Evolutionary conservation across 179 eudicot species (phyloP).

Genomic region (Pouteria campechiana): DNA sequence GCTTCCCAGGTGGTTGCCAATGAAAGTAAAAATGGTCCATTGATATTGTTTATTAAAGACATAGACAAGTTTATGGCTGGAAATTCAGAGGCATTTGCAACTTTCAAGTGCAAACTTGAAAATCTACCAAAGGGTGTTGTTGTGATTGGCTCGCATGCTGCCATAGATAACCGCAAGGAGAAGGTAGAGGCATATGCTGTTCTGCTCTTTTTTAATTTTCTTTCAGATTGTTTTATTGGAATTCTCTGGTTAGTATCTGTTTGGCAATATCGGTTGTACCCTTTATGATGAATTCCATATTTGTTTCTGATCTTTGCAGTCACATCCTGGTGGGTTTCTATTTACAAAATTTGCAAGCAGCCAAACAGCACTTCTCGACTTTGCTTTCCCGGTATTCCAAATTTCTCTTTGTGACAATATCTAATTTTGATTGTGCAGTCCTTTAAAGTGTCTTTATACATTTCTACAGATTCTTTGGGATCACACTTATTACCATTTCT

Average conservation of each 20-base stretch:
- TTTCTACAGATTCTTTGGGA: too few species aligned
- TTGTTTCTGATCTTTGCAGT: conserved; percentile 34
- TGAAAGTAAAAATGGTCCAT: conserved; percentile 54
- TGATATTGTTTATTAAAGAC: conserved; percentile 72
- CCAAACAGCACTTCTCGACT: conserved; percentile 76
- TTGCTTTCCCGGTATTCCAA: conserved; percentile 71
- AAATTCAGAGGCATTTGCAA: conserved; percentile 54
- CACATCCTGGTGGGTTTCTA: conserved; percentile 76
- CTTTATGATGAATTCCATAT: not conserved
- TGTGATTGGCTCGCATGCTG: conserved; percentile 79
- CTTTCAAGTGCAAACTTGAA: conserved; percentile 61
- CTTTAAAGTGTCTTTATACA: too few species aligned
- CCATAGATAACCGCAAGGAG: conserved; percentile 76
- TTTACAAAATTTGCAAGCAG: conserved; percentile 87
- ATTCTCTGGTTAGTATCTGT: too few species aligned
- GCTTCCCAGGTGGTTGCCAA: conserved; percentile 46
- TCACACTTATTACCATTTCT: too few species aligned
- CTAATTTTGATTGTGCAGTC: too few species aligned
- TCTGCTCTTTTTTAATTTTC: not conserved
- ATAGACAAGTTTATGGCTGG: conserved; percentile 73
- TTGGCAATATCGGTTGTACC: too few species aligned
- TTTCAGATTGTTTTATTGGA: too few species aligned
- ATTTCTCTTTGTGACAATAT: too few species aligned
- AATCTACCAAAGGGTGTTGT: conserved; percentile 61
- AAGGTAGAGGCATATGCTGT: conserved; percentile 40